Conservation (phyloP, 352 stramenopile species). For the Phytopythium oedochilum region DNA sequence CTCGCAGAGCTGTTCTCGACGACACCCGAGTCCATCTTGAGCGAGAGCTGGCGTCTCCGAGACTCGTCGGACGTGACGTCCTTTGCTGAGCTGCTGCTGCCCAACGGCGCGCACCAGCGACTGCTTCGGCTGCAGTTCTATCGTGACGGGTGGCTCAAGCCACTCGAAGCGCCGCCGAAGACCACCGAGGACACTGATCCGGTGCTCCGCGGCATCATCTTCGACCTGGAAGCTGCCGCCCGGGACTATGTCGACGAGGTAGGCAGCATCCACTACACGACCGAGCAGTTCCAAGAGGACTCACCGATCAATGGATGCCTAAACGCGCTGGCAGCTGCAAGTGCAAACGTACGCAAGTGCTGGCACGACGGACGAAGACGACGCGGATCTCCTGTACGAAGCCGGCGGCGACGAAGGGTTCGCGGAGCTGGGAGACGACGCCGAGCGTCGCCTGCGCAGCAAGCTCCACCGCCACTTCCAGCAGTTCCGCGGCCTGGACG, state of each 20-base stretch:
- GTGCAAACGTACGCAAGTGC: constrained; percentile 14
- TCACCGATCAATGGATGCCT: background rate
- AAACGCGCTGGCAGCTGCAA: constrained; percentile 10
- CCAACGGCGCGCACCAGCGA: constrained; percentile 26
- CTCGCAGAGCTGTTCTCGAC: constrained; percentile 18
- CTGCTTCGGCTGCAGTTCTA: constrained; percentile 44
- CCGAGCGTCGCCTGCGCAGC: constrained; percentile 29
- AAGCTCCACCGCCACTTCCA: constrained; percentile 61
- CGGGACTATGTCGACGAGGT: constrained; percentile 44
- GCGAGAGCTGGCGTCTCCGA: background rate
- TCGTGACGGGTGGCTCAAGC: constrained; percentile 37
- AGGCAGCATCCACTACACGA: background rate
- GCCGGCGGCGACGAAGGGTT: constrained; percentile 22
- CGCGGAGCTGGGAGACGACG: constrained; percentile 22
- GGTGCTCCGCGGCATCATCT: constrained; percentile 20
- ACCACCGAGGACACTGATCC: constrained; percentile 6
- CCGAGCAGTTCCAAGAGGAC: background rate
- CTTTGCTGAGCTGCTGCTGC: constrained; percentile 29
- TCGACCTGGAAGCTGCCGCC: constrained; percentile 19
- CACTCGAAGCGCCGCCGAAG: constrained; percentile 12
- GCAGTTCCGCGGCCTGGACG: constrained; percentile 23
- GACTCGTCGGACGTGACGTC: background rate
- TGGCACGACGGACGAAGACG: constrained; percentile 10
- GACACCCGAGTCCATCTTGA: background rate
- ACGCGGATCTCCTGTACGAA: constrained; percentile 4